Conservation (phyloP, 2,329 filamentous ascomycete species). For the Magnaporthales sp. region DNA sequence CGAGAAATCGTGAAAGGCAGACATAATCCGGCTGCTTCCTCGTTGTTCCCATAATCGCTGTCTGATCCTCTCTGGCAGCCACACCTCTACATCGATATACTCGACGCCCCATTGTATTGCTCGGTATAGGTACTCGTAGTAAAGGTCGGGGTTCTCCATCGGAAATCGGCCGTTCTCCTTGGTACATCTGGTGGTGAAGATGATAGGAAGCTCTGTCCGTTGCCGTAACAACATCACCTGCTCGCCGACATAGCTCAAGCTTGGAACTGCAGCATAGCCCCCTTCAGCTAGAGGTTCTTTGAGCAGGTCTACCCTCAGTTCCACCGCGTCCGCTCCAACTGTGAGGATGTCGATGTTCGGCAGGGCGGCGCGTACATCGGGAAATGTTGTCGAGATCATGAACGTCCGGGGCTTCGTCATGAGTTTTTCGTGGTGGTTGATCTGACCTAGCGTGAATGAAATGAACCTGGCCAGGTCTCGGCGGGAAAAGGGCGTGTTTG, state of each 20-base stretch:
- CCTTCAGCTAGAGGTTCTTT: constrained; percentile 61
- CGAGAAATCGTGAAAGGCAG: constrained; percentile 86
- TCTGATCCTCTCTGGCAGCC: constrained; percentile 72
- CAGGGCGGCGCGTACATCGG: constrained; percentile 72
- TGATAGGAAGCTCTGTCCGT: constrained; percentile 80
- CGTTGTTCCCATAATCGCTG: constrained; percentile 57
- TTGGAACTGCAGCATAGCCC: constrained; percentile 56
- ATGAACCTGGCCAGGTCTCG: constrained; percentile 72
- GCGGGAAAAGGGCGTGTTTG: constrained; percentile 60
- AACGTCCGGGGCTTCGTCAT: constrained; percentile 72
- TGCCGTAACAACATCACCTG: constrained; percentile 79
- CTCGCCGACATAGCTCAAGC: constrained; percentile 75
- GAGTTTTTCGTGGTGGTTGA: constrained; percentile 67
- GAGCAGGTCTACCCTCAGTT: constrained; percentile 75
- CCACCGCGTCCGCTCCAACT: constrained; percentile 77
- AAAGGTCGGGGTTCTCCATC: constrained; percentile 68
- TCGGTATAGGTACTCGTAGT: constrained; percentile 70
- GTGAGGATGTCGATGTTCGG: constrained; percentile 82
- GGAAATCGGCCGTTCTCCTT: constrained; percentile 78
- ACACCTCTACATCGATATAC: constrained; percentile 83
- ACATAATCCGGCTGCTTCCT: constrained; percentile 78
- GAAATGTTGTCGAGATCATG: constrained; percentile 82
- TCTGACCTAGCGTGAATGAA: constrained; percentile 71
- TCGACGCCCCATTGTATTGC: constrained; percentile 86
- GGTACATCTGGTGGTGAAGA: constrained; percentile 77